Conservation (phyloP, 1,284 basidiomycete species). For the Puccinia triticina region DNA sequence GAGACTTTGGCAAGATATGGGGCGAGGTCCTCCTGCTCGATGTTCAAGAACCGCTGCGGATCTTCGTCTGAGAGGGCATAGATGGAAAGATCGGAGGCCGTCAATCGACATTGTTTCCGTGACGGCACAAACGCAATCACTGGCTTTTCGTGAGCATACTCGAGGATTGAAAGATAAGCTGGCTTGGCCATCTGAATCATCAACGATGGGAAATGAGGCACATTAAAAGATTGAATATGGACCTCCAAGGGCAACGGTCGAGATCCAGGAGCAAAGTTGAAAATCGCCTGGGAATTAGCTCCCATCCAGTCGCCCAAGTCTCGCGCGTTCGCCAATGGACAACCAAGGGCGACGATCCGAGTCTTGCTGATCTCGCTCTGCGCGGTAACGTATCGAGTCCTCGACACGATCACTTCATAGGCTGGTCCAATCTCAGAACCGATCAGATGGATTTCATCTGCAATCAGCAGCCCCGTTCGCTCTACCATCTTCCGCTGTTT, state of each 20-base stretch:
- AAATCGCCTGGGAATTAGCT: constrained; percentile 84
- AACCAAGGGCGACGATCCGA: constrained; percentile 87
- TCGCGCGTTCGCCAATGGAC: constrained; percentile 91
- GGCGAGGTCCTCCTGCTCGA: constrained; percentile 78
- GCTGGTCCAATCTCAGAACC: constrained; percentile 86
- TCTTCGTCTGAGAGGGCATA: constrained; percentile 89
- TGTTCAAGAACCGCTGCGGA: constrained; percentile 83
- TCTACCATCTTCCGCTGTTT: constrained; percentile 95
- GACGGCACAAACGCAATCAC: constrained; percentile 92
- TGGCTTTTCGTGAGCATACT: constrained; percentile 82
- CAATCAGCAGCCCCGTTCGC: constrained; percentile 86
- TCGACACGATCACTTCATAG: constrained; percentile 91
- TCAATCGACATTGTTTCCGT: constrained; percentile 86
- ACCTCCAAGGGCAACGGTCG: constrained; percentile 96
- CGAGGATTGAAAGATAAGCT: constrained; percentile 87
- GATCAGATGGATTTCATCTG: constrained; percentile 91
- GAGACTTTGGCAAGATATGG: constrained; percentile 84
- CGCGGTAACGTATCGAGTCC: constrained; percentile 92
- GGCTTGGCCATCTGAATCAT: constrained; percentile 99
- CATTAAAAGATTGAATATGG: constrained; percentile 90
- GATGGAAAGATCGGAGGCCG: constrained; percentile 85
- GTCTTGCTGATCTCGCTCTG: constrained; percentile 82
- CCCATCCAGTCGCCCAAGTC: constrained; percentile 99
- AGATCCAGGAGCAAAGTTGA: constrained; percentile 96
- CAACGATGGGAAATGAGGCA: constrained; percentile 94